Base-by-base conservation (phyloP, 805 yeast species). In the Metschnikowia matae region DNA sequence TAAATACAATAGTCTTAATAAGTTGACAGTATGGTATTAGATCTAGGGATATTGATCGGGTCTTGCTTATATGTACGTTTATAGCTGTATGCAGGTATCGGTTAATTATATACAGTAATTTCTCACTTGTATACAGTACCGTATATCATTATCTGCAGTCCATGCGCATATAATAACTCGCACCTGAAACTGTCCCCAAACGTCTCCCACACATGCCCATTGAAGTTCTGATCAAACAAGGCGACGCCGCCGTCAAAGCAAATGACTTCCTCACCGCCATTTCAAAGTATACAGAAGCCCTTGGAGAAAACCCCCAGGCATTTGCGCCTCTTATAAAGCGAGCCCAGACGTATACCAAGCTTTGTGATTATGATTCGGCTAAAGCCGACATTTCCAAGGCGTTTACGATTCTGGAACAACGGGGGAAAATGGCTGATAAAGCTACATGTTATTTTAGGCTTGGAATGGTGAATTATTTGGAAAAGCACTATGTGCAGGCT, bases 381-480 rank as follows among this genome's bases (percentile, higher is more conserved):
- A 65, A 77, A 44, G 65, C 67, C 2, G 79, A 77, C 57, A 71
- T 81, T 32, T 56, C 68, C 4, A 64, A 66, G 32, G 83, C 86
- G 0, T 64, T 74, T 40, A 56, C 62, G 2, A 56, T 77, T 31
- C 84, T 85, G 1, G 67, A 70, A 38, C 65, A 63, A 5, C 62
- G 77, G 35, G 81, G 81, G 0, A 78, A 72, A 49, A 62, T 81
- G 45, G 63, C 63, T 2, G 76, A 75, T 21, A 73, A 80, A 34
- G 81, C 78, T 1, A 58, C 69, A 17, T 75, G 80, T 33, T 70
- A 77, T 57, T 81, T 77, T 57, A 68, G 81, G 20, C 65, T 75
- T 46, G 82, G 81, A 4, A 65, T 82, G 49, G 54, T 69, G 15
- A 69, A 68, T 50, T 82, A 71, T 61, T 68, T 71, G 37, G 63